Conservation (phyloP, 305 asterid genomes). For the Solanum hybrid region DNA sequence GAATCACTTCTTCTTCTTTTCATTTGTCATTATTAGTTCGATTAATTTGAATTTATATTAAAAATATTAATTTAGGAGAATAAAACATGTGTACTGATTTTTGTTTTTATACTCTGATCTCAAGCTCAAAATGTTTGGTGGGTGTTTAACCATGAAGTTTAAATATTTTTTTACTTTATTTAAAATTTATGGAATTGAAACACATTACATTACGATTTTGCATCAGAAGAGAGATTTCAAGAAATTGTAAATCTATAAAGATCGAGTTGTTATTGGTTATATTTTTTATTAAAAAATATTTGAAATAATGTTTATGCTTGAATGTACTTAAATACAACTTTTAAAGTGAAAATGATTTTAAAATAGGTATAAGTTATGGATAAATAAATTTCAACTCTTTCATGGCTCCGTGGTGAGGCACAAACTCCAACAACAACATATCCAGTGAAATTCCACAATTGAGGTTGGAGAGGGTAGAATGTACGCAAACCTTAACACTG, state of each 20-base stretch:
- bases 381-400: neutral
- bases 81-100: neutral
- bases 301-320: neutral
- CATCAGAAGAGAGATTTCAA: neutral
- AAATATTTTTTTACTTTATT: neutral
- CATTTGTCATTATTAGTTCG: neutral
- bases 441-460: neutral
- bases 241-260: neutral
- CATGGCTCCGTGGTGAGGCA: neutral
- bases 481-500: neutral
- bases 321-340: neutral
- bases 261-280: neutral
- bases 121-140: neutral
- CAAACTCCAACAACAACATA: neutral
- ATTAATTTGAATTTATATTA: neutral
- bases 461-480: neutral
- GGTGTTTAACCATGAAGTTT: neutral
- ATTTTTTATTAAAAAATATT: neutral
- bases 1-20: neutral
- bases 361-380: neutral
- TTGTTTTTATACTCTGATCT: neutral
- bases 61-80: neutral
- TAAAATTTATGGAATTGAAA: neutral
- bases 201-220: neutral
- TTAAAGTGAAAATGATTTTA: neutral